phyloP scores from a whole-genome alignment of 306 rosid species.

The Fragaria ananassa region DNA sequence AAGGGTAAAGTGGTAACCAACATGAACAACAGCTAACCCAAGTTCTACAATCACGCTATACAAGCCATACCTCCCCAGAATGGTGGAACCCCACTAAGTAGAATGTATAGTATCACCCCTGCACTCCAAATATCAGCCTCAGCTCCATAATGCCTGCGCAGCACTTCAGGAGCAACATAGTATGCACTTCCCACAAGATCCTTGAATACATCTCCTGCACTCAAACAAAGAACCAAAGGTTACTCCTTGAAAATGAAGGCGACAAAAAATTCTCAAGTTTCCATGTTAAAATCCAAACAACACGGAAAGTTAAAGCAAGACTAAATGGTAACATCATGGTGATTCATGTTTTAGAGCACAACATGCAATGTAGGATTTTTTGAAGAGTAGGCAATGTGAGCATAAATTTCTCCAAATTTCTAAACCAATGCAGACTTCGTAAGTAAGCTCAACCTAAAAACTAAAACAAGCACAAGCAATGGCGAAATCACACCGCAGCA shows the following conservation, averaged over 20 bases:
- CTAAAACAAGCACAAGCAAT: not conserved
- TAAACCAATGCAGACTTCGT: not conserved
- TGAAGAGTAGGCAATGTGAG: not conserved
- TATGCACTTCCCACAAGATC: slow-evolving; percentile 98
- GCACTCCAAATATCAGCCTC: slow-evolving; percentile 98
- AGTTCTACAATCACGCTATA: not conserved
- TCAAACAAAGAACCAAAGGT: slow-evolving; percentile 10
- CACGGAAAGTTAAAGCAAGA: not conserved
- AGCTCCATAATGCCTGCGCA: slow-evolving; percentile 71
- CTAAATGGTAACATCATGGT: not conserved
- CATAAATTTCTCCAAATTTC: not conserved
- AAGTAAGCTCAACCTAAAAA: not conserved
- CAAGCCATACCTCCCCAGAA: slow-evolving; percentile 81
- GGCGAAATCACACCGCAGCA: not conserved
- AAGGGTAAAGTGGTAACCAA: not conserved
- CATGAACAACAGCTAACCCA: not conserved
- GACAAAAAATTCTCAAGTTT: not conserved
- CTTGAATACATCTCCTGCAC: slow-evolving; percentile 68
- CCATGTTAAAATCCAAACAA: slow-evolving; percentile 3
- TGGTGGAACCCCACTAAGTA: slow-evolving; percentile 94
- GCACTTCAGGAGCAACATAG: slow-evolving; percentile 95
- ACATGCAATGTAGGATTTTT: not conserved
- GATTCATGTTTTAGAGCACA: not conserved
- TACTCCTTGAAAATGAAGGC: not conserved
- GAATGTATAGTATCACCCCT: slow-evolving; percentile 82